Evolutionary conservation across 2,329 filamentous ascomycete genomes (phyloP), one percentile per base, ranked within the genome.

Genomic region (Scorias spongiosa): DNA sequence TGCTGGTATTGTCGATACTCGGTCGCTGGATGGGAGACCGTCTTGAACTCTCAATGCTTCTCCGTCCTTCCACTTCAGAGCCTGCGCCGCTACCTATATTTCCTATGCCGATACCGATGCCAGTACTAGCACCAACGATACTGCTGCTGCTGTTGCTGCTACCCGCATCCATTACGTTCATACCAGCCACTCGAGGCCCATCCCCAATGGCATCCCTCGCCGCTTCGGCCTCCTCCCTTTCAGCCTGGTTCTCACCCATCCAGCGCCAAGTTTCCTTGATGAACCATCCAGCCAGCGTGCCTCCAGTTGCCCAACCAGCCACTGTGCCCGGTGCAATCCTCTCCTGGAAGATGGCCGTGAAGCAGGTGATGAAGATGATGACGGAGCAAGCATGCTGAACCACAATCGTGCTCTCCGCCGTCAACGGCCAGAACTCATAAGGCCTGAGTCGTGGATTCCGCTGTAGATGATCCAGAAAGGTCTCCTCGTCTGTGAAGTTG

Each of bases 401-500:
- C 34, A 98, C 98, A 91, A 98, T 91, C 0, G 75, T 96, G 9
- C 75, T 98, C 12, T 96, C 91, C 1, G 91, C 91, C 8, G 72
- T 96, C 5, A 73, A 96, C 2, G 91, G 91, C 15, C 91, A 98
- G 64, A 98, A 98, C 58, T 96, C 88, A 63, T 98, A 98, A 0
- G 89, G 89, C 52, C 91, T 82, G 42, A 96, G 75, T 36, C 88
- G 80, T 4, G 89, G 89, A 61, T 98, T 98, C 40, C 88, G 78
- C 63, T 98, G 89, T 14, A 98, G 76, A 55, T 93, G 87, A 59
- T 95, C 89, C 52, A 98, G 80, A 56, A 98, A 98, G 1, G 91
- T 96, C 47, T 85, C 84, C 59, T 91, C 87, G 60, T 98, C 91
- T 36, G 91, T 96, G 61, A 96, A 96, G 63, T 98, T 98, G 63